phyloP scores from a whole-genome alignment of 2,329 filamentous ascomycete genomes.

The Stachybotrys chartarum region DNA sequence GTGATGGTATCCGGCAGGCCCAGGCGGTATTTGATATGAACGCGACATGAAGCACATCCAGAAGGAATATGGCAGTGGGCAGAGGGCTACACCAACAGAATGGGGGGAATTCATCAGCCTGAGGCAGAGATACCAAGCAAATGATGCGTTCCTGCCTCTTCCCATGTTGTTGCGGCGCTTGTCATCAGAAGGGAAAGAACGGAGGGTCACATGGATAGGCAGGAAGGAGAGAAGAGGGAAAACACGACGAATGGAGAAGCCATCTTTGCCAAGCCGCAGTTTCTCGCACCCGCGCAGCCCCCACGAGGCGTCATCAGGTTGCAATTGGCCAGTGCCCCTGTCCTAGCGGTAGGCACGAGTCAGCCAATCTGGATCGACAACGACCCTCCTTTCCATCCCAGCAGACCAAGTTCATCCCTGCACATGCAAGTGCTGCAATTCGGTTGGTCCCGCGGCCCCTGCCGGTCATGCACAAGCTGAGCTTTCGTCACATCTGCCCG shows the following conservation, averaged over 20 bases:
- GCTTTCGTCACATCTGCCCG: conserved; percentile 32
- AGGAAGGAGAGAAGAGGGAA: neutral
- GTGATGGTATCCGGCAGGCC: no score
- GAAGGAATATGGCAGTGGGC: no score
- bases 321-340: conserved; percentile 6
- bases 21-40: no score
- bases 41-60: no score
- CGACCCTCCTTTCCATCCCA: conserved; percentile 15
- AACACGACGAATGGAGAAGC: neutral
- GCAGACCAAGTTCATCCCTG: conserved; percentile 12
- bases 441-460: conserved; percentile 40
- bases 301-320: neutral
- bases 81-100: no score
- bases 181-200: neutral
- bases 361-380: conserved; percentile 33
- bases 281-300: neutral
- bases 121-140: neutral
- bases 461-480: conserved; percentile 35
- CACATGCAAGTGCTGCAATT: conserved; percentile 26
- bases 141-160: neutral
- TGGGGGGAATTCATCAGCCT: neutral
- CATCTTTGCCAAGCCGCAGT: neutral
- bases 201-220: neutral
- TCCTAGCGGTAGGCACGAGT: conserved; percentile 19
- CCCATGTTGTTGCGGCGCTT: neutral